Conservation (phyloP, 2,329 filamentous ascomycete genomes). For the Dendrostoma leiphaemia region DNA sequence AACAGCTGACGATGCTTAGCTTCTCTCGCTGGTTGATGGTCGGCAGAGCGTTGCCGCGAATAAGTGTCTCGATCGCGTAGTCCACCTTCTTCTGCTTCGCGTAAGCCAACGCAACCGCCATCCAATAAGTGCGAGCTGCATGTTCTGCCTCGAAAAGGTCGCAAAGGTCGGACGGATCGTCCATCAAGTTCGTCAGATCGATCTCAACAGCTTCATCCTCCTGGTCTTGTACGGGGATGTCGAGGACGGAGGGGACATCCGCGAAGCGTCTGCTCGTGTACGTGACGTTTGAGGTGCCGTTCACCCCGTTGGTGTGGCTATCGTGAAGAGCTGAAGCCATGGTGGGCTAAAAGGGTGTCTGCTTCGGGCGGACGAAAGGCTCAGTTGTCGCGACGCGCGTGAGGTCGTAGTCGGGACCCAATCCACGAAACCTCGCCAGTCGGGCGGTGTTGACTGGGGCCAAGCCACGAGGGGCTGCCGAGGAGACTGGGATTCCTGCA, state of each 20-base stretch:
- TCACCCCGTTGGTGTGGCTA: constrained; percentile 42
- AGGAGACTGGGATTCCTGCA: not conserved
- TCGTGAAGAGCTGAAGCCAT: constrained; percentile 44
- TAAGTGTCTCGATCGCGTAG: constrained; percentile 71
- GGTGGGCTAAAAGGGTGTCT: constrained; percentile 31
- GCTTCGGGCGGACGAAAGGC: not conserved
- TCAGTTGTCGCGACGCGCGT: not conserved
- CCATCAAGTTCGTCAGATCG: constrained; percentile 83
- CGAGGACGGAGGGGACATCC: constrained; percentile 64
- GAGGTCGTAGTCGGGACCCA: not conserved
- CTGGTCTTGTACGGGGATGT: constrained; percentile 64
- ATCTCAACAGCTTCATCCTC: constrained; percentile 84
- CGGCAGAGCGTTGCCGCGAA: constrained; percentile 71
- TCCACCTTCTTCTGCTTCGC: constrained; percentile 94
- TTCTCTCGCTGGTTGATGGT: constrained; percentile 75
- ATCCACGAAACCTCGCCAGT: not conserved
- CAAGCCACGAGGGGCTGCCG: not conserved
- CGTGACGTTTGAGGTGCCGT: constrained; percentile 33
- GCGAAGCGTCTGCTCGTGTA: constrained; percentile 58
- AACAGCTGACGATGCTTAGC: constrained; percentile 76
- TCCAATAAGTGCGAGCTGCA: constrained; percentile 91
- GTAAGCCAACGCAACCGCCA: constrained; percentile 95
- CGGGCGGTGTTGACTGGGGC: not conserved
- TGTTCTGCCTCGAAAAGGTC: constrained; percentile 92
- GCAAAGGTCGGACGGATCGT: constrained; percentile 93